A percentile compares a stretch with the other conserved stretches of the same genome.
These are phyloP conservation scores for Entamoeba invadens DNA, from an alignment of 208 protist species.

Conservation along the genomic window DNA sequence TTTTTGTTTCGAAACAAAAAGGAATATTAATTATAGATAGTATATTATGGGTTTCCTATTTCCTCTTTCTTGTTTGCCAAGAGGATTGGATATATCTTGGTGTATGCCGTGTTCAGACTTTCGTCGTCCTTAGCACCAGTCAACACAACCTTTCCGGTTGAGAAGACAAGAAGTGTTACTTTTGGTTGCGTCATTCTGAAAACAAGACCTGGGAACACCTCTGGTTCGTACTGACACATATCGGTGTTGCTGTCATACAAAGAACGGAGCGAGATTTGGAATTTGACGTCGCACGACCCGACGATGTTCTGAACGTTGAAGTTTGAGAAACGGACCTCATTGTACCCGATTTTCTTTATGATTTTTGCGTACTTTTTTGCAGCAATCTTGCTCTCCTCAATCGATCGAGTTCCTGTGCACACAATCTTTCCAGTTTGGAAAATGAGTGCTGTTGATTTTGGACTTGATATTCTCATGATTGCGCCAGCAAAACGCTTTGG, in stretches of 20 bases:
- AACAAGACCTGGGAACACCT: conserved; percentile 20
- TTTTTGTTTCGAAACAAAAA: no score
- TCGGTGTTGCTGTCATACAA: background rate
- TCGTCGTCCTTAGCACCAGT: conserved; percentile 6
- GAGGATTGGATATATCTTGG: background rate
- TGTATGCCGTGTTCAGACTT: background rate
- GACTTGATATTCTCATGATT: background rate
- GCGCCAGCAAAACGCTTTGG: background rate
- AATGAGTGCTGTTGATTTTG: conserved; percentile 3
- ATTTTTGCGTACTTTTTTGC: background rate
- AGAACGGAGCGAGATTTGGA: background rate
- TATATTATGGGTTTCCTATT: background rate
- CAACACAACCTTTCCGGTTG: conserved; percentile 14
- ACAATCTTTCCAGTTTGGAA: conserved; percentile 3
- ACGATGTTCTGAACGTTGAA: conserved; percentile 18
- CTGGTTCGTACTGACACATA: conserved; percentile 20
- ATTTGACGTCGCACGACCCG: conserved; percentile 14
- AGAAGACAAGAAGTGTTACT: background rate
- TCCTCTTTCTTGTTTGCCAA: background rate
- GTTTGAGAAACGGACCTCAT: background rate
- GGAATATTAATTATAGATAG: no score
- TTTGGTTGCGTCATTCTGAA: conserved; percentile 6
- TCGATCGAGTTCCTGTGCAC: background rate
- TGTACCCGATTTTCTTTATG: background rate
- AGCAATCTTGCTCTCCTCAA: background rate